phyloP scores from a whole-genome alignment of 768 basidiomycete species.

The Tylopilus intermedius region DNA sequence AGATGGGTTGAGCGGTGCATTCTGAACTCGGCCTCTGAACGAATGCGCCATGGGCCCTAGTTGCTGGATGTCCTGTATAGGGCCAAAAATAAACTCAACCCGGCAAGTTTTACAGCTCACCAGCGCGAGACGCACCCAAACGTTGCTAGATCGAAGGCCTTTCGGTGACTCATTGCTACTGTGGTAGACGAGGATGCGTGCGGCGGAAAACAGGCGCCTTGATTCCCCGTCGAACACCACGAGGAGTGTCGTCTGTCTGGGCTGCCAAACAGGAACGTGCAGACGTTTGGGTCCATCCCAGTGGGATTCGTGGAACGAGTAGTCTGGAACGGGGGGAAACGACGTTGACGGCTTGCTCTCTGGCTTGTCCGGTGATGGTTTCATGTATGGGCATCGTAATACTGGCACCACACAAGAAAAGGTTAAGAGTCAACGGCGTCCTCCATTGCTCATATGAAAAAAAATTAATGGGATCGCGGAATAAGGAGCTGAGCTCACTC shows the following conservation, averaged over 20 bases:
- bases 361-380: constrained; percentile 17
- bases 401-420: not conserved
- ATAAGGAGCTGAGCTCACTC: not conserved
- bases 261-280: constrained; percentile 22
- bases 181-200: constrained; percentile 19
- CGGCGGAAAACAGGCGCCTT: constrained; percentile 19
- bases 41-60: constrained; percentile 10
- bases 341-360: constrained; percentile 11
- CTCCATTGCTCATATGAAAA: constrained; percentile 1
- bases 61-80: constrained; percentile 18
- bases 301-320: constrained; percentile 18
- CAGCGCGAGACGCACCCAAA: constrained; percentile 16
- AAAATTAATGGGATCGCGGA: not conserved
- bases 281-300: constrained; percentile 22
- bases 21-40: not conserved
- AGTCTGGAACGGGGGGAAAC: constrained; percentile 1
- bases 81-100: not conserved
- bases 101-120: not conserved
- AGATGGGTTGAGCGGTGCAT: constrained; percentile 9
- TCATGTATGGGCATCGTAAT: constrained; percentile 15
- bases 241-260: constrained; percentile 19
- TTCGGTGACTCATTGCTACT: constrained; percentile 1
- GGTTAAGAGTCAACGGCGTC: not conserved
- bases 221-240: constrained; percentile 22
- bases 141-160: constrained; percentile 8